These are phyloP conservation scores for Globisporangium sylvaticum DNA, from an alignment of 352 stramenopile species.

Conservation along the genomic window DNA sequence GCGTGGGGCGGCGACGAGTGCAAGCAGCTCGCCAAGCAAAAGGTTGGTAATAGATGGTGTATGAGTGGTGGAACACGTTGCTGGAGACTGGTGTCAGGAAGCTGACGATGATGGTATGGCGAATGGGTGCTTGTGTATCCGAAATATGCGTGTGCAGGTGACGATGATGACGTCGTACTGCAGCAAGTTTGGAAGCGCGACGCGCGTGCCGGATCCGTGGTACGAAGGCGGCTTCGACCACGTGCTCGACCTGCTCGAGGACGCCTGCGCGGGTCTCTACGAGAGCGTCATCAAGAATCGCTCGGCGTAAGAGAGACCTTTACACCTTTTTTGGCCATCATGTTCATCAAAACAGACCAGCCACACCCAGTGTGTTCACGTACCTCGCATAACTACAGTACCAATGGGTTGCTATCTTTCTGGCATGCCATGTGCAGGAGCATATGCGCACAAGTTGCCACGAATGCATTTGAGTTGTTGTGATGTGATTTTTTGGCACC, in stretches of 20 bases:
- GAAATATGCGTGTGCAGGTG: slow-evolving; percentile 31
- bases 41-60: slow-evolving; percentile 24
- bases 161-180: slow-evolving; percentile 86
- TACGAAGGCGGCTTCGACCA: slow-evolving; percentile 89
- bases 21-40: slow-evolving; percentile 43
- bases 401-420: too few relatives aligned
- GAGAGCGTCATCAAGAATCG: slow-evolving; percentile 29
- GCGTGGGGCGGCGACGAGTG: slow-evolving; percentile 72
- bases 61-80: not conserved
- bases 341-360: too few relatives aligned
- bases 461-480: too few relatives aligned
- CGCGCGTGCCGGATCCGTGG: slow-evolving; percentile 74
- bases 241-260: slow-evolving; percentile 86
- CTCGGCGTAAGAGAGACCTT: not conserved
- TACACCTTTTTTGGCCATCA: too few relatives aligned
- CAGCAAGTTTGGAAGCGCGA: slow-evolving; percentile 52
- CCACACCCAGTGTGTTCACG: too few relatives aligned
- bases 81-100: slow-evolving; percentile 8
- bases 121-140: not conserved
- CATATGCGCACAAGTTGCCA: too few relatives aligned
- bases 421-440: too few relatives aligned
- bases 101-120: not conserved
- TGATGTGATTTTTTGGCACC: too few relatives aligned
- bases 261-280: slow-evolving; percentile 81
- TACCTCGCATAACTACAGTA: too few relatives aligned